Evolutionary conservation across 2,329 filamentous ascomycete genomes (phyloP).

Genomic region (Stemphylium lycopersici): DNA sequence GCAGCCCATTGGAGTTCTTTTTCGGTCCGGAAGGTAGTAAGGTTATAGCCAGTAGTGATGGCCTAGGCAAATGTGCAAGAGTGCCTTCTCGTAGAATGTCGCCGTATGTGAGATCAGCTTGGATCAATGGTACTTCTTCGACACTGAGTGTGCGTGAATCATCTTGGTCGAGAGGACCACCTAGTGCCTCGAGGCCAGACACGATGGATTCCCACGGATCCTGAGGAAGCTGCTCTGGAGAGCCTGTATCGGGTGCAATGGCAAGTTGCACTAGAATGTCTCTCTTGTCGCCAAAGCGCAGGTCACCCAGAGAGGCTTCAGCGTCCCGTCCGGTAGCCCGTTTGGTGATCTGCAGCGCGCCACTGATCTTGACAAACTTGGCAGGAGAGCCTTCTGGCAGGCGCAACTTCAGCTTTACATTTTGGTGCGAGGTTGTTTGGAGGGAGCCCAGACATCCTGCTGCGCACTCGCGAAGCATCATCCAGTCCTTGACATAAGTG

Average conservation of each 20-base stretch:
- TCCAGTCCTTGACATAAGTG: conserved; percentile 99
- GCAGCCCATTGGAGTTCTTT: conserved; percentile 60
- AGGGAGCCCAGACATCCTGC: conserved; percentile 90
- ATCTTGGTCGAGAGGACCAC: conserved; percentile 84
- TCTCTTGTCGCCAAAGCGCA: conserved; percentile 93
- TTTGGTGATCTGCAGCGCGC: conserved; percentile 94
- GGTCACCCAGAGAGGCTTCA: conserved; percentile 87
- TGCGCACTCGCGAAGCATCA: conserved; percentile 97
- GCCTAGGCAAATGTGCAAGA: conserved; percentile 82
- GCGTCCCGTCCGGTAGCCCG: conserved; percentile 92
- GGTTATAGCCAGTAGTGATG: conserved; percentile 91
- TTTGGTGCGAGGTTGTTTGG: conserved; percentile 96
- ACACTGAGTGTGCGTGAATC: conserved; percentile 83
- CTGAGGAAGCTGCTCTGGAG: conserved; percentile 83
- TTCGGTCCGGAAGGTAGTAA: conserved; percentile 79
- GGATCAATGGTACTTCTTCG: conserved; percentile 92
- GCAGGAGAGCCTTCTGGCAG: conserved; percentile 95
- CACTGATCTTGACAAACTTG: conserved; percentile 98
- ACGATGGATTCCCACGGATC: conserved; percentile 98
- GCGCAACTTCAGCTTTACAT: conserved; percentile 92
- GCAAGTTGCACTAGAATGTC: conserved; percentile 77
- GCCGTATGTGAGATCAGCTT: conserved; percentile 91
- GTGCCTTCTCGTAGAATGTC: conserved; percentile 91
- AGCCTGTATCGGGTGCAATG: conserved; percentile 83
- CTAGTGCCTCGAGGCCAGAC: conserved; percentile 90